Evolutionary conservation across 148 eudicot genomes (phyloP).

Genomic region (Mesembryanthemum crystallinum): DNA sequence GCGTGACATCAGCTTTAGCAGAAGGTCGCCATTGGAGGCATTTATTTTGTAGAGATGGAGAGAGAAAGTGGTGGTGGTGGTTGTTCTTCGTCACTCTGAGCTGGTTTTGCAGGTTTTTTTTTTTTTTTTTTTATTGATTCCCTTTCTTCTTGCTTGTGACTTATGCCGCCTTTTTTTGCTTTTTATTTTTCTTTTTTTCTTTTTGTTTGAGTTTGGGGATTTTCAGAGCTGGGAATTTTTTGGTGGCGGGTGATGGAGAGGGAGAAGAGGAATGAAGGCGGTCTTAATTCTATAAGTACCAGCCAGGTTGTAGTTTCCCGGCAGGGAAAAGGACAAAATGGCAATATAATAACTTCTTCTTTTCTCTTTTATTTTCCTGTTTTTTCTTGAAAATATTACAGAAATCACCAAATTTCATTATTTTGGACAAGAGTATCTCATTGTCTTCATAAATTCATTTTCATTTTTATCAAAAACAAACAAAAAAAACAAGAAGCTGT

Average conservation of each 20-base stretch:
- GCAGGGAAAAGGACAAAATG: background rate
- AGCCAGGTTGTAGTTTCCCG: background rate
- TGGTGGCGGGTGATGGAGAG: background rate
- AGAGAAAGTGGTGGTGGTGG: background rate
- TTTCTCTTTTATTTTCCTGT: no score
- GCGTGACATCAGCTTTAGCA: constrained; percentile 12
- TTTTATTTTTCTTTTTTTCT: background rate
- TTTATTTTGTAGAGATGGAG: background rate
- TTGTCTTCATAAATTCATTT: no score
- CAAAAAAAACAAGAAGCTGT: no score
- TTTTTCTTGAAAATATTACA: no score
- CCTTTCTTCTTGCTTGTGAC: background rate
- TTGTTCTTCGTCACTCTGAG: constrained; percentile 12
- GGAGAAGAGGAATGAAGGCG: background rate
- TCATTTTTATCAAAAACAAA: no score
- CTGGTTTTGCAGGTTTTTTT: constrained; percentile 9
- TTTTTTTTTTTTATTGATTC: background rate
- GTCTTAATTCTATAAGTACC: background rate
- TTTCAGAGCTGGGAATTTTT: background rate
- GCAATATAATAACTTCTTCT: no score
- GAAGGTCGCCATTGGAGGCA: background rate
- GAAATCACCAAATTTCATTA: no score
- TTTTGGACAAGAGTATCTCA: no score
- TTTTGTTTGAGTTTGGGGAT: background rate
- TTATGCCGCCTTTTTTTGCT: background rate